These are phyloP conservation scores for Phytopythium kandeliae DNA, from an alignment of 352 stramenopile genomes.

Conservation along the genomic window DNA sequence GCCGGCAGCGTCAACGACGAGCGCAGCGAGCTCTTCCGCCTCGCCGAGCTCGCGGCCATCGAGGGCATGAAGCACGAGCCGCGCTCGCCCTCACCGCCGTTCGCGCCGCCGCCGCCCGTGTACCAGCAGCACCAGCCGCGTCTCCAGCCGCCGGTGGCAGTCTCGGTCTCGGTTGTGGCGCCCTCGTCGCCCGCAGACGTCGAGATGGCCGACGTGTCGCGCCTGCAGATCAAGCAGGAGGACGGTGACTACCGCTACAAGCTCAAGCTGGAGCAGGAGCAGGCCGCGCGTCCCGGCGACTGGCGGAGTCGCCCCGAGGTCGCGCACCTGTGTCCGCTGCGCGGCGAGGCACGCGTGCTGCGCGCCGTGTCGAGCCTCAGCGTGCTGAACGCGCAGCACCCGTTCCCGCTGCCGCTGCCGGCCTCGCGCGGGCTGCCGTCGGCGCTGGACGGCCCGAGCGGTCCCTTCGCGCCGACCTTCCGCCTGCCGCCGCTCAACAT, in stretches of 20 bases:
- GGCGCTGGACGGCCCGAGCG: slow-evolving; percentile 2
- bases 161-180: too few species aligned
- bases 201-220: slow-evolving; percentile 38
- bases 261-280: slow-evolving; percentile 30
- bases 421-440: slow-evolving; percentile 13
- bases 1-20: slow-evolving; percentile 20
- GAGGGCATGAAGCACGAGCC: slow-evolving; percentile 72
- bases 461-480: slow-evolving; percentile 17
- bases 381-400: slow-evolving; percentile 52
- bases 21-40: slow-evolving; percentile 61
- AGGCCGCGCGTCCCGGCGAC: slow-evolving; percentile 10
- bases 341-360: slow-evolving; percentile 30
- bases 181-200: slow-evolving; percentile 15
- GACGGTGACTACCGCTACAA: slow-evolving; percentile 26
- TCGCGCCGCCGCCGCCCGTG: slow-evolving; percentile 8
- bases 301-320: slow-evolving; percentile 19
- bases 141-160: too few species aligned
- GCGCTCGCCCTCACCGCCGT: slow-evolving; percentile 8
- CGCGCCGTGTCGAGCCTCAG: slow-evolving; percentile 40
- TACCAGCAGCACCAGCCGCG: not conserved
- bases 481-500: slow-evolving; percentile 61
- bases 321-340: slow-evolving; percentile 58
- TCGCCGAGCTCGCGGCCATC: slow-evolving; percentile 69
- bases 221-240: slow-evolving; percentile 28
- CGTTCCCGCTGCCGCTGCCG: slow-evolving; percentile 18